Evolutionary conservation across 352 stramenopile species (phyloP).

Genomic region (Phytophthora cryptogea): DNA sequence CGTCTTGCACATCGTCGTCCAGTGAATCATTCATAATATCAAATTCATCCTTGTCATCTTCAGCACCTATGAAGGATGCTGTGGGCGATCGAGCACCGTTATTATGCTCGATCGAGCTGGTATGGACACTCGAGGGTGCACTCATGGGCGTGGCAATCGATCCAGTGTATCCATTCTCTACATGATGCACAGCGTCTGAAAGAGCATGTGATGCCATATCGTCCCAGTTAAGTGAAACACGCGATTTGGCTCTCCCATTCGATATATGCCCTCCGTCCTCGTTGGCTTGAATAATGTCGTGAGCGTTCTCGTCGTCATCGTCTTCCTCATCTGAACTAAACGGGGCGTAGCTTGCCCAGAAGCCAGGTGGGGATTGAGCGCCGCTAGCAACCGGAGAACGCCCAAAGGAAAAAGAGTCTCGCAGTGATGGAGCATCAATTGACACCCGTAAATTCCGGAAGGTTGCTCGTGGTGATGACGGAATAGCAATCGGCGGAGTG

Average conservation of each 20-base stretch:
- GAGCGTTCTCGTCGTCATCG: conserved; percentile 31
- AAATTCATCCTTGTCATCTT: conserved; percentile 78
- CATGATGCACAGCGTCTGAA: conserved; percentile 43
- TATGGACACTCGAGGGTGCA: conserved; percentile 24
- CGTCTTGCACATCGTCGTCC: conserved; percentile 63
- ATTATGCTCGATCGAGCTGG: conserved; percentile 20
- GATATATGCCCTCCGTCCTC: conserved; percentile 11
- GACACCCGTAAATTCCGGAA: conserved; percentile 55
- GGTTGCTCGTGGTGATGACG: conserved; percentile 27
- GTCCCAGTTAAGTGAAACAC: conserved; percentile 54
- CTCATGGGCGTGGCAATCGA: conserved; percentile 22
- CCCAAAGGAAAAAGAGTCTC: conserved; percentile 25
- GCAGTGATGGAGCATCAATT: conserved; percentile 47
- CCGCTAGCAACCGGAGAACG: conserved; percentile 47
- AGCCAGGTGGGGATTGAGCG: conserved; percentile 67
- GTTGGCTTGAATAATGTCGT: not conserved
- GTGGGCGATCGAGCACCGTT: conserved; percentile 28
- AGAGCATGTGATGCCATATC: conserved; percentile 62
- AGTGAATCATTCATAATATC: conserved; percentile 67
- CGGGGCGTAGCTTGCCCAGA: conserved; percentile 77
- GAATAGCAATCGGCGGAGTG: conserved; percentile 20
- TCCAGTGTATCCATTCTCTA: conserved; percentile 25
- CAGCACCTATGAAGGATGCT: conserved; percentile 44
- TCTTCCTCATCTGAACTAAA: conserved; percentile 70
- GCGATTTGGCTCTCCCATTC: conserved; percentile 11